Evolutionary conservation across 768 basidiomycete genomes (phyloP).

Genomic region (Nevesoporus exiguus): DNA sequence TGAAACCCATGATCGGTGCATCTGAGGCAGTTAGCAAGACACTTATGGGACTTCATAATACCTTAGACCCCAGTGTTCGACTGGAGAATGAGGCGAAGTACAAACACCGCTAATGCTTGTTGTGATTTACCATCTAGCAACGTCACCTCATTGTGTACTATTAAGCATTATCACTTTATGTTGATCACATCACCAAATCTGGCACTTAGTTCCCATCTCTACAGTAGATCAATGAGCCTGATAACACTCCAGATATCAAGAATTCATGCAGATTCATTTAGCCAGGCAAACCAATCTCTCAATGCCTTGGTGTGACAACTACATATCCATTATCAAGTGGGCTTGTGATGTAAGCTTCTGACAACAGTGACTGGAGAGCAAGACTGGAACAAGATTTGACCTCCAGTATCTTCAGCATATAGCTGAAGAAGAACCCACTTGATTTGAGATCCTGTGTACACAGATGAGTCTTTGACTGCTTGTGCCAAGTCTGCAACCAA

Average conservation of each 20-base stretch:
- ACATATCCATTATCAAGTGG: constrained; percentile 30
- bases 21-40: constrained; percentile 97
- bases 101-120: constrained; percentile 61
- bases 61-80: constrained; percentile 80
- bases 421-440: constrained; percentile 12
- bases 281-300: neutral
- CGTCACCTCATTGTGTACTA: constrained; percentile 15
- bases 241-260: neutral
- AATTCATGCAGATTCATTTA: neutral
- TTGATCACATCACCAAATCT: neutral
- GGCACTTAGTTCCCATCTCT: too few relatives aligned
- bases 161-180: constrained; percentile 2
- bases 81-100: constrained; percentile 92
- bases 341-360: constrained; percentile 30
- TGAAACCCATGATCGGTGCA: constrained; percentile 98
- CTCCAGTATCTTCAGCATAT: neutral
- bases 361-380: constrained; percentile 20
- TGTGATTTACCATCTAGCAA: constrained; percentile 17
- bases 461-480: constrained; percentile 5
- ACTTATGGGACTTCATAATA: constrained; percentile 87
- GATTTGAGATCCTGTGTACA: constrained; percentile 22
- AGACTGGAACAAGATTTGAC: constrained; percentile 2
- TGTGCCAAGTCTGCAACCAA: constrained; percentile 14
- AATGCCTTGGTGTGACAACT: constrained; percentile 28
- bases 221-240: neutral